Evolutionary conservation across 306 rosid genomes (phyloP).

Genomic region (Cyamopsis tetragonoloba): DNA sequence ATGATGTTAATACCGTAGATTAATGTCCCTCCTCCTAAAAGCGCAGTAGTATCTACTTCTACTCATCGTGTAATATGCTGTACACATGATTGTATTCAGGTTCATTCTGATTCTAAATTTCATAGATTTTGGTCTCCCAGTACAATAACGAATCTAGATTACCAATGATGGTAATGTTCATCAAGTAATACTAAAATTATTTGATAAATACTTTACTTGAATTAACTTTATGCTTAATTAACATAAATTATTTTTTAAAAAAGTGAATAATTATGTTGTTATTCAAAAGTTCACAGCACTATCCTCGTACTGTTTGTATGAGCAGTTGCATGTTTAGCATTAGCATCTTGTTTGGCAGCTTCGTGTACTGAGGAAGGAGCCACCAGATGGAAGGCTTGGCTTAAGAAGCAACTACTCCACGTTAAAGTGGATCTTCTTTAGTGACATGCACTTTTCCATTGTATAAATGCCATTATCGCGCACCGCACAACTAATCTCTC

Average conservation of each 20-base stretch:
- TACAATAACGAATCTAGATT: not conserved
- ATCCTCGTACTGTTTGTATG: not conserved
- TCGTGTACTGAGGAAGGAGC: not conserved
- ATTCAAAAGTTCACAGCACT: not conserved
- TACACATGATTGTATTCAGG: not conserved
- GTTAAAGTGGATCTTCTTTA: no score
- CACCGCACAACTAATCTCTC: not conserved
- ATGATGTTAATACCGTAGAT: slow-evolving; percentile 19
- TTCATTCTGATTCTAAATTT: slow-evolving; percentile 16
- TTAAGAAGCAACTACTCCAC: slow-evolving; percentile 42
- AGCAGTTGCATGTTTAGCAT: not conserved
- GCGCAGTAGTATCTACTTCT: not conserved
- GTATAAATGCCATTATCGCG: no score
- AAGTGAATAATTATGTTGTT: not conserved
- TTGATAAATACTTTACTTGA: not conserved
- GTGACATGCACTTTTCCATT: not conserved
- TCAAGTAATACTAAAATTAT: not conserved
- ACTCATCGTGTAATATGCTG: slow-evolving; percentile 18
- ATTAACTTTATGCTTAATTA: no score
- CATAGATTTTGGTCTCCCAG: not conserved
- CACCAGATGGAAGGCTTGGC: slow-evolving; percentile 45
- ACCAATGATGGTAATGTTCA: not conserved
- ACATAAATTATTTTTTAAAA: not conserved
- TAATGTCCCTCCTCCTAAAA: slow-evolving; percentile 3
- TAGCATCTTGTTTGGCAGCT: not conserved